phyloP scores from a whole-genome alignment of 2,329 filamentous ascomycete genomes.

The Phyllosticta citriasiana region DNA sequence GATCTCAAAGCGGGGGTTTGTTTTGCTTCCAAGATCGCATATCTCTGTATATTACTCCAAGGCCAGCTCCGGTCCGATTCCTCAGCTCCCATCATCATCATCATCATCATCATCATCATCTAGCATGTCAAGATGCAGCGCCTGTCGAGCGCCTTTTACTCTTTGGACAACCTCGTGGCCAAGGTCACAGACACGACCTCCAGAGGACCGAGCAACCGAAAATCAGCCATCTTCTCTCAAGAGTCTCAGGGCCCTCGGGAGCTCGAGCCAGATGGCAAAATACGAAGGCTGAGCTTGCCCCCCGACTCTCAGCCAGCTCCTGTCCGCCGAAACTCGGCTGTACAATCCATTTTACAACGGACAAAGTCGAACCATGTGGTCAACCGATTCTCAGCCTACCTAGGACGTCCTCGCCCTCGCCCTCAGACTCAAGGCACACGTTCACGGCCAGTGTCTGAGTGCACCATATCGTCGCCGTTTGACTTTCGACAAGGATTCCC shows the following conservation, averaged over 20 bases:
- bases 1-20: neutral
- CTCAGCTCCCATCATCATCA: neutral
- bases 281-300: neutral
- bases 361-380: slow-evolving; percentile 1
- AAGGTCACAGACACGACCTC: neutral
- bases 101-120: neutral
- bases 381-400: neutral
- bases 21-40: neutral
- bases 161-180: neutral
- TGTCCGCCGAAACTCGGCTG: neutral
- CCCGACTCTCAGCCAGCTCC: neutral
- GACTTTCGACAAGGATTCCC: neutral
- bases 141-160: neutral
- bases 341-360: slow-evolving; percentile 1
- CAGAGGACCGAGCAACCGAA: neutral
- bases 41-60: neutral
- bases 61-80: neutral
- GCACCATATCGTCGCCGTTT: neutral
- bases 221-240: neutral
- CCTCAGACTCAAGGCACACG: neutral
- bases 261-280: neutral
- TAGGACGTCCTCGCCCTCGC: neutral
- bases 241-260: neutral
- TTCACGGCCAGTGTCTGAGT: neutral
- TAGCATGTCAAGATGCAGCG: neutral